A percentile compares a stretch with the other conserved stretches of the same genome.
Evolutionary conservation across 1,284 basidiomycete genomes (phyloP).

Genomic region (Exobasidium cylindrosporum): DNA sequence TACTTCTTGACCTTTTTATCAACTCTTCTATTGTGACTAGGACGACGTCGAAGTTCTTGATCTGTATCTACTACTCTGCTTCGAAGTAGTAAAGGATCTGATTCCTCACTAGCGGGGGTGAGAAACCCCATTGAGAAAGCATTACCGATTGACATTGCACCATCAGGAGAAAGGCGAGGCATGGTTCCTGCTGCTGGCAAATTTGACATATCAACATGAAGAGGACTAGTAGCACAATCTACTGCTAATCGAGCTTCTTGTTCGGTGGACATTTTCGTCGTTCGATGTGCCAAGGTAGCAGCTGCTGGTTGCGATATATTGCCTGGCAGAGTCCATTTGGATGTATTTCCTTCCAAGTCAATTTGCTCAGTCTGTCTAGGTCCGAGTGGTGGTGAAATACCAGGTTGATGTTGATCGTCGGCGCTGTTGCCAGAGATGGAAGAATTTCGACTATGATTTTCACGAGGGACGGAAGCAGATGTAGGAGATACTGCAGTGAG

Average conservation of each 20-base stretch:
- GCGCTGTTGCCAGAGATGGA: background rate
- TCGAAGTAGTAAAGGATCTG: conserved; percentile 58
- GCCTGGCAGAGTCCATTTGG: background rate
- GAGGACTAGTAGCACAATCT: background rate
- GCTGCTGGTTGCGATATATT: background rate
- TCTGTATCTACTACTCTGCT: conserved; percentile 54
- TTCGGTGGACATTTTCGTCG: background rate
- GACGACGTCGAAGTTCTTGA: conserved; percentile 53
- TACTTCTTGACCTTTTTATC: conserved; percentile 64
- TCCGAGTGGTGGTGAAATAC: conserved; percentile 38
- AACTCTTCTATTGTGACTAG: conserved; percentile 41
- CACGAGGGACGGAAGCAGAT: background rate
- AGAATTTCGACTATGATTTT: background rate
- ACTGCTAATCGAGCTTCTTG: background rate
- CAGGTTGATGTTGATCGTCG: conserved; percentile 28
- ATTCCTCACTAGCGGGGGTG: conserved; percentile 29
- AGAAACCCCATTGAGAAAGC: background rate
- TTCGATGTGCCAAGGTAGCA: background rate
- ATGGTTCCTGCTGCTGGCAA: background rate
- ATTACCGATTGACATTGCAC: conserved; percentile 1
- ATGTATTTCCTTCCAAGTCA: conserved; percentile 5
- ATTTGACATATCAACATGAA: background rate
- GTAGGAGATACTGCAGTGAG: too few species aligned
- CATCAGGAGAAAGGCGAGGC: background rate
- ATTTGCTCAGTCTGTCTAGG: conserved; percentile 10